phyloP scores from a whole-genome alignment of 371 early-diverging fungal genomes.

The Syncephalastrum contaminatum region DNA sequence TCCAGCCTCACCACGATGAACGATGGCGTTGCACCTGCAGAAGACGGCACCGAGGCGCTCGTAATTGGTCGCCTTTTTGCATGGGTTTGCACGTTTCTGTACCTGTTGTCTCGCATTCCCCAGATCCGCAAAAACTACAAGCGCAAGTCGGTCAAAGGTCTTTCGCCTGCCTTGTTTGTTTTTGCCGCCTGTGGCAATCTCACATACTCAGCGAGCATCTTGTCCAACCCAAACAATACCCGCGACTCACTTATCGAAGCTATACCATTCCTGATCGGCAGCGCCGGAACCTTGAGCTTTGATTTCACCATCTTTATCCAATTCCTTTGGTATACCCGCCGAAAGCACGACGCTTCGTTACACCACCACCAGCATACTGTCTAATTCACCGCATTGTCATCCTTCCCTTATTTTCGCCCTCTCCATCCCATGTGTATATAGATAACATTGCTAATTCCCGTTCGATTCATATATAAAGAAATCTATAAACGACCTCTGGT shows the following conservation, averaged over 20 bases:
- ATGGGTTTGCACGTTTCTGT: conserved; percentile 60
- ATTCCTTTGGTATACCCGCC: conserved; percentile 25
- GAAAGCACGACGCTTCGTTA: background rate
- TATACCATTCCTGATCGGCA: conserved; percentile 58
- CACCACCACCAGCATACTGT: too few species aligned
- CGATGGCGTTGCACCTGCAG: too few species aligned
- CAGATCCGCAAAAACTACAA: conserved; percentile 56
- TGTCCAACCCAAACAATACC: conserved; percentile 36
- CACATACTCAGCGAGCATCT: conserved; percentile 56
- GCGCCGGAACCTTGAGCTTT: conserved; percentile 55
- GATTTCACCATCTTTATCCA: conserved; percentile 57
- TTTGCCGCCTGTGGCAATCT: conserved; percentile 65
- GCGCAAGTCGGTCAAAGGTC: conserved; percentile 56
- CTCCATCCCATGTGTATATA: too few species aligned
- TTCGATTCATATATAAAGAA: too few species aligned
- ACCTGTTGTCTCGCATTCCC: conserved; percentile 62
- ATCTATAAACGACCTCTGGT: too few species aligned
- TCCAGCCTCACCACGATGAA: background rate
- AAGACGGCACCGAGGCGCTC: conserved; percentile 1
- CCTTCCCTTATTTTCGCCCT: too few species aligned
- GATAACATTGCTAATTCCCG: too few species aligned
- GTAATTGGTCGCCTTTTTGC: conserved; percentile 50
- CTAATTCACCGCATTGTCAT: too few species aligned
- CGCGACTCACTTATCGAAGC: conserved; percentile 29
- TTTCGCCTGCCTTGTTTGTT: conserved; percentile 63